phyloP scores from a whole-genome alignment of 139 green algal species.

The Microglena sp. region DNA sequence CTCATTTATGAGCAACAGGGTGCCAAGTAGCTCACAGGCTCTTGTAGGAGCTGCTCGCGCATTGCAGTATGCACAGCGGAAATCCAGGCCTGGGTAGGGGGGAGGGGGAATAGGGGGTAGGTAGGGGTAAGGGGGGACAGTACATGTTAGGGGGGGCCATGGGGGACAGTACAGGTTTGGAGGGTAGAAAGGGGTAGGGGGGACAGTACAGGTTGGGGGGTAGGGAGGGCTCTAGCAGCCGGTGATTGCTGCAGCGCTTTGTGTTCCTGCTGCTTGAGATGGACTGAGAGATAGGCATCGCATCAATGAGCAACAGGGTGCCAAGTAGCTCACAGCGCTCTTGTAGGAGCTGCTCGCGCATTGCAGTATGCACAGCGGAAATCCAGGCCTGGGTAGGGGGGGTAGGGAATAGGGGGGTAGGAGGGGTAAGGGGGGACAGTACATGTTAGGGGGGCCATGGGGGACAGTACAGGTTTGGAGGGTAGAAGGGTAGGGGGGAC shows the following conservation, averaged over 20 bases:
- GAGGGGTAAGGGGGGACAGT: too few relatives aligned
- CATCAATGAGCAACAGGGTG: constrained; percentile 48
- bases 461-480: too few relatives aligned
- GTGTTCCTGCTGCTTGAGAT: too few relatives aligned
- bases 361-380: constrained; percentile 7
- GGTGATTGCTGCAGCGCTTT: constrained; percentile 29
- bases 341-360: constrained; percentile 18
- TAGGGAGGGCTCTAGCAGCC: constrained; percentile 19
- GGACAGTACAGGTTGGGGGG: neutral
- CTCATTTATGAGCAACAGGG: constrained; percentile 50
- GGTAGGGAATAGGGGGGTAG: too few relatives aligned
- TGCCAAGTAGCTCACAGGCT: constrained; percentile 46
- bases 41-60: constrained; percentile 20
- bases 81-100: constrained; percentile 13
- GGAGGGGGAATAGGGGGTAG: too few relatives aligned
- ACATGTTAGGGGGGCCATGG: too few relatives aligned
- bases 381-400: constrained; percentile 9
- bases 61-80: constrained; percentile 8
- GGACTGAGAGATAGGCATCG: constrained; percentile 10
- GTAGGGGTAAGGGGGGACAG: too few relatives aligned
- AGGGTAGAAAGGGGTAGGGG: too few relatives aligned
- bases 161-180: too few relatives aligned
- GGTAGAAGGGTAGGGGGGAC: too few relatives aligned
- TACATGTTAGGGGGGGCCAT: too few relatives aligned
- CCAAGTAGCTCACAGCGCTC: constrained; percentile 51